Evolutionary conservation across 495 filamentous ascomycete genomes (phyloP).

Genomic region (Neurospora sublineolata): DNA sequence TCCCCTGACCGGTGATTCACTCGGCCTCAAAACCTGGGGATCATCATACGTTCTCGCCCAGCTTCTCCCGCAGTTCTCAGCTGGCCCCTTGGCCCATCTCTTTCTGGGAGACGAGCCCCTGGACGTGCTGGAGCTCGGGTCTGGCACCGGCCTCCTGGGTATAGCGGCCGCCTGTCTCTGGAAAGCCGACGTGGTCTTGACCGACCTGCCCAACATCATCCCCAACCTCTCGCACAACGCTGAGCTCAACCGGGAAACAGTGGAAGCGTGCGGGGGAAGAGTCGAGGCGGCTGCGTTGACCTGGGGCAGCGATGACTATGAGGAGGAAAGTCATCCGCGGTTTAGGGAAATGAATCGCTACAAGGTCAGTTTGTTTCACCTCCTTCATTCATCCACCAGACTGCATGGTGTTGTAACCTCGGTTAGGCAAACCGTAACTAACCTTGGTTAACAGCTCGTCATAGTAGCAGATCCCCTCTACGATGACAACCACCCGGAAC

Average conservation of each 20-base stretch:
- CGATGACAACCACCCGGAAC: conserved; percentile 35
- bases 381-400: neutral
- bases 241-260: conserved; percentile 21
- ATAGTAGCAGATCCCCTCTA: conserved; percentile 37
- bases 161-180: conserved; percentile 35
- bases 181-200: conserved; percentile 31
- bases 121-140: conserved; percentile 47
- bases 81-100: conserved; percentile 27
- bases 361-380: conserved; percentile 18
- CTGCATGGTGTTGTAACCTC: neutral
- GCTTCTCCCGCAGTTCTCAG: conserved; percentile 41
- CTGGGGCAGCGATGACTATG: conserved; percentile 24
- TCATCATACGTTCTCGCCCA: conserved; percentile 78
- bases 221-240: conserved; percentile 33
- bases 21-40: conserved; percentile 89
- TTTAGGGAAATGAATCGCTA: conserved; percentile 26
- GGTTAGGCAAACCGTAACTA: neutral
- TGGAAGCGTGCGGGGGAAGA: conserved; percentile 25
- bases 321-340: conserved; percentile 19
- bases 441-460: conserved; percentile 19
- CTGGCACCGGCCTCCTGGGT: conserved; percentile 55
- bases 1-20: conserved; percentile 70
- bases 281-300: conserved; percentile 26
- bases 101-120: conserved; percentile 9
- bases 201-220: conserved; percentile 34